Percentiles rank a stretch among this genome's conserved stretches.
phyloP scores from a whole-genome alignment of 352 stramenopile genomes.

The Globisporangium cederbergense region DNA sequence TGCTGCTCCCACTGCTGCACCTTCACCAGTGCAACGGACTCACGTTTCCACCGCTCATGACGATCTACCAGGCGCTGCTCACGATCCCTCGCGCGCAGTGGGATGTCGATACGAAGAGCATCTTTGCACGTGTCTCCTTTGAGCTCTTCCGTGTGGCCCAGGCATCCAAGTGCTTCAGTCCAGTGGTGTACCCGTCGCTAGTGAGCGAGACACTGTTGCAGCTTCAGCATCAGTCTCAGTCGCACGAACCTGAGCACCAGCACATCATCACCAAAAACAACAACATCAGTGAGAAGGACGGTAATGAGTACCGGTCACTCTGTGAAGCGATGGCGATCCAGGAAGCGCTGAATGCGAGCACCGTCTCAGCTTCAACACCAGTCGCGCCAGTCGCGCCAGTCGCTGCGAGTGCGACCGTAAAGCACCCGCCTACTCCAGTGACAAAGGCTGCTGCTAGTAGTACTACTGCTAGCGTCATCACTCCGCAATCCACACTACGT shows the following conservation, averaged over 20 bases:
- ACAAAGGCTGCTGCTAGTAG: constrained; percentile 7
- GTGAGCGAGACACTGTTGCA: constrained; percentile 7
- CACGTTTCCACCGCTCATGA: constrained; percentile 50
- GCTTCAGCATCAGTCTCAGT: background rate
- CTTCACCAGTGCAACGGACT: constrained; percentile 37
- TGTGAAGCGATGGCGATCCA: constrained; percentile 9
- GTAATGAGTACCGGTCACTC: constrained; percentile 16
- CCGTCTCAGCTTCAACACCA: background rate
- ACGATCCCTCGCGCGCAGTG: constrained; percentile 25
- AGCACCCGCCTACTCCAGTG: background rate
- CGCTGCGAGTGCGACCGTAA: background rate
- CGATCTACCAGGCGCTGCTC: constrained; percentile 42
- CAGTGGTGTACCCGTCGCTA: constrained; percentile 23
- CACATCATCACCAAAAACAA: background rate
- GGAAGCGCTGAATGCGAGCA: background rate
- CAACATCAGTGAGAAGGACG: background rate
- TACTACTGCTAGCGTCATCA: background rate
- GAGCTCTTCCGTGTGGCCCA: constrained; percentile 52
- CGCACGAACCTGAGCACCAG: background rate
- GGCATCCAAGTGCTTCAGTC: constrained; percentile 20
- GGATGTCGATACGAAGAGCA: constrained; percentile 47
- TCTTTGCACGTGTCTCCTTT: constrained; percentile 51
- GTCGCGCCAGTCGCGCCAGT: background rate
- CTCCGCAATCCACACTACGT: constrained; percentile 15
- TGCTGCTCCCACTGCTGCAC: constrained; percentile 66